Percentiles rank a stretch among this genome's conserved stretches.
Evolutionary conservation across 2,329 filamentous ascomycete species (phyloP).

Genomic region (Sphaerulina populicola): DNA sequence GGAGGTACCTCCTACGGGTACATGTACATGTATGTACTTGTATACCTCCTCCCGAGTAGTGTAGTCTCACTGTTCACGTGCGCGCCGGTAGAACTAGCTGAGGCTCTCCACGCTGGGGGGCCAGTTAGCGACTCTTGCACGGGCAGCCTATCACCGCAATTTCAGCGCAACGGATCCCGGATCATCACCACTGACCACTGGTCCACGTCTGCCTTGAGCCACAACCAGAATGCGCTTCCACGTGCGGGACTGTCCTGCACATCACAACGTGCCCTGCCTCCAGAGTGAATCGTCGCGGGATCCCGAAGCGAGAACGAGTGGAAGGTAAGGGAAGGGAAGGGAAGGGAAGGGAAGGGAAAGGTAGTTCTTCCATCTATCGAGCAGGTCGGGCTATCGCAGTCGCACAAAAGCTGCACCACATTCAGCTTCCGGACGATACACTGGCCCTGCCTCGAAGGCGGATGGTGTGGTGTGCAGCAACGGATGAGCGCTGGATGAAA

Average conservation of each 20-base stretch:
- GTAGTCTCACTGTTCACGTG: slow-evolving; percentile 4
- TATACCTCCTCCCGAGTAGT: neutral
- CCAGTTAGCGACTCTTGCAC: slow-evolving; percentile 2
- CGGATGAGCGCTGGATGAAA: neutral
- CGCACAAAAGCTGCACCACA: slow-evolving; percentile 13
- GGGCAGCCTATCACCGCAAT: neutral
- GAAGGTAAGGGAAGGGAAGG: too few species aligned
- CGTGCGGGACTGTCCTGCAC: slow-evolving; percentile 2
- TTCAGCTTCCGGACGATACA: slow-evolving; percentile 13
- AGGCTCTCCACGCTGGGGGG: neutral
- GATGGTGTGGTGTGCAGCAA: slow-evolving; percentile 9
- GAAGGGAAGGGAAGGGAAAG: too few species aligned
- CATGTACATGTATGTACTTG: too few species aligned
- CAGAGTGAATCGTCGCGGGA: neutral
- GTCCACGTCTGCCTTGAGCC: neutral
- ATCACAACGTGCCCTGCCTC: slow-evolving; percentile 2
- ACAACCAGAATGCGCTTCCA: neutral
- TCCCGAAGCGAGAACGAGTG: neutral
- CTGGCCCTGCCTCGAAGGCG: slow-evolving; percentile 11
- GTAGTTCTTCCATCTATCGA: neutral
- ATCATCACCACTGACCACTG: slow-evolving; percentile 1
- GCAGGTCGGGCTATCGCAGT: slow-evolving; percentile 12
- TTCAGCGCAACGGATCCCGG: neutral
- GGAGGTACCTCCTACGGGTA: neutral
- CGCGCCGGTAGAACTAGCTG: neutral